These are phyloP conservation scores for Arabidopsis lyrata DNA, from an alignment of 441 rosid genomes.

Conservation along the genomic window DNA sequence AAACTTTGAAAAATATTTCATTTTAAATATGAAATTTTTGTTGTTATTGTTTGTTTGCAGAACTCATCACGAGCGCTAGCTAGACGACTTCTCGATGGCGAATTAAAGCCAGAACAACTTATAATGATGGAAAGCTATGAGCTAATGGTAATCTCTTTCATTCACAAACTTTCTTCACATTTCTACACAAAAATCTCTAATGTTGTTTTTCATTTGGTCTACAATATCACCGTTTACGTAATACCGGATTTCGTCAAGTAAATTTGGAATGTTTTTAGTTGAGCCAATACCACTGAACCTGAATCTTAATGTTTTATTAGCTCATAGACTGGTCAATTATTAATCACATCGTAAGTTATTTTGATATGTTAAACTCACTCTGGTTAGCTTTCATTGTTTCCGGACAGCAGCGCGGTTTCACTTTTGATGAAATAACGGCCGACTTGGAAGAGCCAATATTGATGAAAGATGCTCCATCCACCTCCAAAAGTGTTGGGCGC, in stretches of 20 bases:
- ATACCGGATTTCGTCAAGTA: no score
- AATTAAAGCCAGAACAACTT: constrained; percentile 68
- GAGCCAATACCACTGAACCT: neutral
- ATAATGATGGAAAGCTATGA: constrained; percentile 77
- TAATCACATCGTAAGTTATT: neutral
- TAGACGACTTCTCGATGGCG: constrained; percentile 65
- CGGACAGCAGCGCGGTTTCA: neutral
- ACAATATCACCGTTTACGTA: neutral
- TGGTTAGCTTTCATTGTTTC: neutral
- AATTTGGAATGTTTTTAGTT: neutral
- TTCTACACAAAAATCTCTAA: neutral
- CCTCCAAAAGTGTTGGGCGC: neutral
- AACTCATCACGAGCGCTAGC: constrained; percentile 57
- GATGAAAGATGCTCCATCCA: neutral
- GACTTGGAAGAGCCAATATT: neutral
- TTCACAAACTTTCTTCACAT: neutral
- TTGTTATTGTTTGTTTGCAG: constrained; percentile 48
- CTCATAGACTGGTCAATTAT: neutral
- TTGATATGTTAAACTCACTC: neutral
- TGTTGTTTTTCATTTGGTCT: neutral
- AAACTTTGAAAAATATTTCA: neutral
- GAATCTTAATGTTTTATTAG: constrained; percentile 1
- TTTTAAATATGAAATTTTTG: no score
- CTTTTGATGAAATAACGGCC: constrained; percentile 10
- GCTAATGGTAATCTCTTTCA: constrained; percentile 51